Evolutionary conservation across 2,329 filamentous ascomycete species (phyloP), one percentile per base, ranked within the genome.

Genomic region (Hypoxylon sp.): DNA sequence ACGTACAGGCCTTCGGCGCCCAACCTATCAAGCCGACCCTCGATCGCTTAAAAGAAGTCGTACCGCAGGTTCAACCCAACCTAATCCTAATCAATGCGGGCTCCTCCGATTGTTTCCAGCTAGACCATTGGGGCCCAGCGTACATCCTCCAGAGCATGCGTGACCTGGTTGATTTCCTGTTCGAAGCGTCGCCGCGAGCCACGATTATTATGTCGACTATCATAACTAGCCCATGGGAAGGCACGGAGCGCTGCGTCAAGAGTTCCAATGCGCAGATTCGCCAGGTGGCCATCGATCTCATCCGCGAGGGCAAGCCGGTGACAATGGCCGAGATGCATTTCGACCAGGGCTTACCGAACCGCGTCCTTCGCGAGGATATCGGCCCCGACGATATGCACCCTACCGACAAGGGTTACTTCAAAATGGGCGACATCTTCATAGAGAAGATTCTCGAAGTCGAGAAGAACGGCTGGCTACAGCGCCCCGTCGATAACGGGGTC

Each of bases 391-490:
- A 69, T n/a, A 76, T 76, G 75, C 75, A 76, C 50, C 75, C 75
- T 13, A 76, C 72, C n/a, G 74, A 76, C 35, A 69, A 56, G 14
- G 75, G 75, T n/a, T 76, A 76, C 54, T 76, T 76, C 57, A 70
- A 76, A 51, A 76, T 76, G 75, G 75, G 74, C n/a, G 74, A 76
- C n/a, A 74, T 76, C 20, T 76, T 76, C 53, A 76, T 76, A 30
- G 74, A 75, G 51, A 72, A 72, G 27, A 76, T 76, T 14, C 62
- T 69, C 10, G 75, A 77, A 27, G 74, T 72, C n/a, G 73, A 75
- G 14, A 71, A 72, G 22, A 75, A 73, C 14, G 75, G 73, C 14
- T 75, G 72, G 64, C 35, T 77, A 31, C 64, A 66, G 14, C 53
- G 67, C 1, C 72, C 74, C 7, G 68, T 75, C 11, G 61, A 71